phyloP scores from a whole-genome alignment of 106 monocot species.

The Chionographis japonica region DNA sequence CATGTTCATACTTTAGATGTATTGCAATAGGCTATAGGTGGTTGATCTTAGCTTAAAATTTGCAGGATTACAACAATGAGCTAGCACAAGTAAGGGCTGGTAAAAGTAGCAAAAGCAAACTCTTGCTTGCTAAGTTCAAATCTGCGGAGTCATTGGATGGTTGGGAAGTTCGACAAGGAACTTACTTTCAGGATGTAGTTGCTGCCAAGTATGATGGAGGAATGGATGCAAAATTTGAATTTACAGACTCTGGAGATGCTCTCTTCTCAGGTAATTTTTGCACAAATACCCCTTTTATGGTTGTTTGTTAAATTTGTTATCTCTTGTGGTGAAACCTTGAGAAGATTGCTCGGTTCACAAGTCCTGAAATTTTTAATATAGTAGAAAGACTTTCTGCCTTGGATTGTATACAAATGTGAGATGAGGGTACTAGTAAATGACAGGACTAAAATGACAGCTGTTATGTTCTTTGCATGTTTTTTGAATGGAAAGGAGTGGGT shows the following conservation, averaged over 20 bases:
- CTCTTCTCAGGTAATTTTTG: constrained; percentile 68
- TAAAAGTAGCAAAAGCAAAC: constrained; percentile 97
- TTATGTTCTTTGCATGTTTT: no score
- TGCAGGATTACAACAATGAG: constrained; percentile 85
- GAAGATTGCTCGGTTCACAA: no score
- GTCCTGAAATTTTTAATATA: no score
- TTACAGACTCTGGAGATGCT: constrained; percentile 60
- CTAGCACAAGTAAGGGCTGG: constrained; percentile 92
- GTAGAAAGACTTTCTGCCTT: no score
- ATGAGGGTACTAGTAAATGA: no score
- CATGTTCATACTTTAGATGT: no score
- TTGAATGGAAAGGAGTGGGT: no score
- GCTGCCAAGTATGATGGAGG: constrained; percentile 78
- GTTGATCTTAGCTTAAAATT: not conserved
- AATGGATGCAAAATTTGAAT: constrained; percentile 89
- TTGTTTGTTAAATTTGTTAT: not conserved
- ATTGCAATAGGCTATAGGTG: not conserved
- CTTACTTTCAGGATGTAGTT: constrained; percentile 76
- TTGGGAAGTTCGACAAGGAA: constrained; percentile 82
- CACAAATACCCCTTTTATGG: not conserved
- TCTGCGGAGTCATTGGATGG: constrained; percentile 58
- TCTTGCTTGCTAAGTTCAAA: constrained; percentile 86
- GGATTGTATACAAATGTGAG: no score
- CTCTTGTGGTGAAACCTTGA: no score
- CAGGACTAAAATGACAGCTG: no score